These are phyloP conservation scores for Myxozyma monticola DNA, from an alignment of 805 yeast genomes.

Conservation along the genomic window DNA sequence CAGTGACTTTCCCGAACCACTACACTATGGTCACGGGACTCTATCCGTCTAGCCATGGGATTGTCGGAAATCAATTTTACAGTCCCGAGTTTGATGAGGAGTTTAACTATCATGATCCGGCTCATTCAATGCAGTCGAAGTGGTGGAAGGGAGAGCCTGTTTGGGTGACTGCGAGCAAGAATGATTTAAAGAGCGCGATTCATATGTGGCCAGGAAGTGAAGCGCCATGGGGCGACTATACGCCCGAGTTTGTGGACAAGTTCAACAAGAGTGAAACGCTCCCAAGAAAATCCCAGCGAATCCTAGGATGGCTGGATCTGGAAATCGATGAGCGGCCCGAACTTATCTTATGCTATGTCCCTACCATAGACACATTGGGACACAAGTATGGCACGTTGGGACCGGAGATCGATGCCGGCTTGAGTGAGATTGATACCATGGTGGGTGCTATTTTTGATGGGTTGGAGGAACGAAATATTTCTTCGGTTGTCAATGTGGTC, in stretches of 20 bases:
- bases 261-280: conserved; percentile 66
- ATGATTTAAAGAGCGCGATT: conserved; percentile 67
- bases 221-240: conserved; percentile 56
- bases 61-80: conserved; percentile 77
- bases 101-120: conserved; percentile 64
- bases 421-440: conserved; percentile 65
- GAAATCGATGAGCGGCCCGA: conserved; percentile 64
- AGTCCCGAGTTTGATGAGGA: conserved; percentile 58
- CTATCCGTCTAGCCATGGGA: conserved; percentile 81
- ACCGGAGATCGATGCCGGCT: conserved; percentile 51
- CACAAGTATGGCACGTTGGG: conserved; percentile 73
- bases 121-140: conserved; percentile 50
- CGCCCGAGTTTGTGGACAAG: conserved; percentile 54
- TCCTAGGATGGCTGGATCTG: conserved; percentile 67
- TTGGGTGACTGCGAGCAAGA: conserved; percentile 73
- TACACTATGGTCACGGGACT: conserved; percentile 89
- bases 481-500: conserved; percentile 67
- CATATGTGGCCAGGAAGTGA: conserved; percentile 98
- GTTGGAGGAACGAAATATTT: conserved; percentile 55
- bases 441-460: conserved; percentile 52
- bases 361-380: conserved; percentile 77
- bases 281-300: conserved; percentile 55
- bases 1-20: conserved; percentile 88
- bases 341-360: conserved; percentile 73
- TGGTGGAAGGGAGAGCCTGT: conserved; percentile 93